Percentiles rank a stretch among this genome's conserved stretches.
Evolutionary conservation across 306 rosid species (phyloP).

Genomic region (Dryas octopetala): DNA sequence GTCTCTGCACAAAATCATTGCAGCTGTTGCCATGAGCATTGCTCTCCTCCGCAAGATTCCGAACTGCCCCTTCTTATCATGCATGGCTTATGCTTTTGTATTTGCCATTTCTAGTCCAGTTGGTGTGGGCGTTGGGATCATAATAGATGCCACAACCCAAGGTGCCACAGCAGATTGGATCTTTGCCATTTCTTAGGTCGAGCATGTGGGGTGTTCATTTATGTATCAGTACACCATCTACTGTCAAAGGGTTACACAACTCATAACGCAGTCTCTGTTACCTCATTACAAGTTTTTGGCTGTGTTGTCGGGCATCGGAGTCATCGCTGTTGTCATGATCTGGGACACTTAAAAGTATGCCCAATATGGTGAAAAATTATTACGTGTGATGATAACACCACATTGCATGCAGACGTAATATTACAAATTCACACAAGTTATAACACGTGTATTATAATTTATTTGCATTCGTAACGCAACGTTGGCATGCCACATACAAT

Average conservation of each 20-base stretch:
- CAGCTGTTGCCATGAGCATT: constrained; percentile 87
- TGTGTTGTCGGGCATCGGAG: constrained; percentile 62
- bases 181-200: constrained; percentile 70
- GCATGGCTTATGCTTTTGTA: constrained; percentile 59
- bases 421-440: too few relatives aligned
- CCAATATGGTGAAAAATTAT: too few relatives aligned
- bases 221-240: constrained; percentile 72
- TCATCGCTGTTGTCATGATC: constrained; percentile 76
- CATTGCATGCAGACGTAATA: too few relatives aligned
- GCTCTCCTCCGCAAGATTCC: constrained; percentile 85
- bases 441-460: too few relatives aligned
- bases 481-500: too few relatives aligned
- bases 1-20: constrained; percentile 73
- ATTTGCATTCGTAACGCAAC: too few relatives aligned
- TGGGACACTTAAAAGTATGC: constrained; percentile 43
- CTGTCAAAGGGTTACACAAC: constrained; percentile 60
- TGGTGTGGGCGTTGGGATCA: constrained; percentile 70
- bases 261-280: constrained; percentile 30
- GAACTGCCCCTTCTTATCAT: constrained; percentile 50
- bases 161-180: constrained; percentile 74
- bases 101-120: constrained; percentile 78
- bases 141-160: constrained; percentile 69
- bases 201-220: constrained; percentile 85
- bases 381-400: too few relatives aligned
- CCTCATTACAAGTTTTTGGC: constrained; percentile 53